Percentiles rank a stretch among this genome's conserved stretches.
Evolutionary conservation across 805 yeast species (phyloP).

Genomic region (Yarrowia deformans): DNA sequence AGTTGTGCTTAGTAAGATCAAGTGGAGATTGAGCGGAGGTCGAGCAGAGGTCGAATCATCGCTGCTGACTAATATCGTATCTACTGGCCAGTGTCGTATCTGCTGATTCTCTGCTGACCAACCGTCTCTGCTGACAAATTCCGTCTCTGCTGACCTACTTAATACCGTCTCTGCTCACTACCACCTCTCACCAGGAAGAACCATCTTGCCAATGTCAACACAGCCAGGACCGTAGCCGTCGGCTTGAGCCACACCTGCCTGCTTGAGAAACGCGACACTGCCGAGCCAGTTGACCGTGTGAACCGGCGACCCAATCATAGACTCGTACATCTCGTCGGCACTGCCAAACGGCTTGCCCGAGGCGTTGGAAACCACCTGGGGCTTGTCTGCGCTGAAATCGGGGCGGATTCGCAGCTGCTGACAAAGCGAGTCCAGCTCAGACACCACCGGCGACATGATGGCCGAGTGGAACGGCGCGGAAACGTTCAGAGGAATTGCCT

Average conservation of each 20-base stretch:
- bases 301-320: slow-evolving; percentile 16
- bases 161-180: neutral
- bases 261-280: neutral
- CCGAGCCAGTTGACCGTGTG: slow-evolving; percentile 30
- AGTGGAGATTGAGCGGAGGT: no score
- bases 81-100: no score
- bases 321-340: slow-evolving; percentile 18
- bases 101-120: no score
- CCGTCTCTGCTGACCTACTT: neutral
- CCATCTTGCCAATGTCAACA: slow-evolving; percentile 20
- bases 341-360: slow-evolving; percentile 24
- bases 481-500: slow-evolving; percentile 28
- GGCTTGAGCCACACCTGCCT: neutral
- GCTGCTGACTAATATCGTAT: no score
- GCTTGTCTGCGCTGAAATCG: slow-evolving; percentile 11
- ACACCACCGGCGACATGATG: slow-evolving; percentile 23
- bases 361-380: slow-evolving; percentile 21
- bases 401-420: slow-evolving; percentile 1
- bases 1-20: no score
- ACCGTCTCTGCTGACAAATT: no score
- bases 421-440: neutral
- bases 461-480: slow-evolving; percentile 29
- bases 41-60: no score
- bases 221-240: slow-evolving; percentile 31
- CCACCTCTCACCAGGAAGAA: slow-evolving; percentile 15